These are phyloP conservation scores for Nymphaea colorata DNA, from an alignment of 164 flowering plant species.

Conservation along the genomic window DNA sequence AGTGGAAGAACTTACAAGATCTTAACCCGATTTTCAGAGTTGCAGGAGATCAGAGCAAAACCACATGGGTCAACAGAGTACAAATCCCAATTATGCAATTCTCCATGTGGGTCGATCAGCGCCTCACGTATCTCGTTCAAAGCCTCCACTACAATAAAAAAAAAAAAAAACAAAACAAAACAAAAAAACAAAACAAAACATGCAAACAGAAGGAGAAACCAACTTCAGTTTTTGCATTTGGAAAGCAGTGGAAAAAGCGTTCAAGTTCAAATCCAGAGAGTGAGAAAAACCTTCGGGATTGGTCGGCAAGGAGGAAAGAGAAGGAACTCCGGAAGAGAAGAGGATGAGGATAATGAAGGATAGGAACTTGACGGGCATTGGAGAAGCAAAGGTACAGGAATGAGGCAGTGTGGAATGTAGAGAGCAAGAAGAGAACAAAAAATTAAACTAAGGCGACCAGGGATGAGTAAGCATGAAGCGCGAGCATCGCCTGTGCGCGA, in stretches of 20 bases:
- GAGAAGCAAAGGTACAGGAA: neutral
- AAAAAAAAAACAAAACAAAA: neutral
- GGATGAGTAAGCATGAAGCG: no score
- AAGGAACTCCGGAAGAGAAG: constrained; percentile 13
- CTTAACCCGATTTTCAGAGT: constrained; percentile 1
- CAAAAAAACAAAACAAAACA: constrained; percentile 2
- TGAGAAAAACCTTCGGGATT: constrained; percentile 63
- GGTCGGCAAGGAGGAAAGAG: constrained; percentile 48
- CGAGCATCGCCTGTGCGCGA: no score
- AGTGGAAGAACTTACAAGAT: neutral
- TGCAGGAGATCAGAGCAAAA: neutral
- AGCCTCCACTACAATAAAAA: neutral
- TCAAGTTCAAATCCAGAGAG: neutral
- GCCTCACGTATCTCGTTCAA: neutral
- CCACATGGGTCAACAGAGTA: constrained; percentile 1
- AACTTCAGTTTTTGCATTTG: neutral
- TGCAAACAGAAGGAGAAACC: neutral
- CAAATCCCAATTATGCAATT: neutral
- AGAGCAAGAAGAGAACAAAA: neutral
- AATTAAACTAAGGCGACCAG: neutral
- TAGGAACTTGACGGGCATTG: constrained; percentile 10
- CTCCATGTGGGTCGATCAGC: neutral
- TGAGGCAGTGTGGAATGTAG: neutral
- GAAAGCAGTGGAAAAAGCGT: neutral
- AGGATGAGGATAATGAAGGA: constrained; percentile 12